Base-by-base conservation (phyloP, 139 green algal species). In the Volvox africanus region DNA sequence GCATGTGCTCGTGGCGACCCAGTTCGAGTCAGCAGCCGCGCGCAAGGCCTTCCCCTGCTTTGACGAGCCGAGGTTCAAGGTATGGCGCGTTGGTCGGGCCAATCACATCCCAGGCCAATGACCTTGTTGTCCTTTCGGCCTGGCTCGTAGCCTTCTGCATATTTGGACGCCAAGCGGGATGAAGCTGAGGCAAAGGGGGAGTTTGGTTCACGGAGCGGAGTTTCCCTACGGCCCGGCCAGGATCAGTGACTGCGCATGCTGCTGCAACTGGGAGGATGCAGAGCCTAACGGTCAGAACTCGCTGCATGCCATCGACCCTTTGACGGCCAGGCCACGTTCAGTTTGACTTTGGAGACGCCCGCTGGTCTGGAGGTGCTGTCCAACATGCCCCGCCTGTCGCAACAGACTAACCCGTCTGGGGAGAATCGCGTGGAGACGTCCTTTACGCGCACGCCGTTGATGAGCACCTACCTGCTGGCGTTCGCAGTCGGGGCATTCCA, bases 31-130 rank as follows among this genome's bases (percentile, higher is more conserved):
- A 11, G 93, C 93, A 2, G 78, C 92, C 9, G 97, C 97, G 1
- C 93, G 97, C 84, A 94, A 95, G 87, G 97, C 97, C 24, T 97
- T 99, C 83, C 98, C 98, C 0, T 99, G 98, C 94, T 99, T 98
- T 85, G 98, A 99, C 91, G 98, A 99, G 93, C 97, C 97, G 0
- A 86, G 91, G 0, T 87, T 97, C 24, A 99, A 99, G 96, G 97
- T 97, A 73, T 73, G 65, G 65, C 65, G 21, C 65, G 21, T 24
- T 73, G 65, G 65, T 28, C 65, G 2, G 21, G 65, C 96, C 98
- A 95, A 97, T 96, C 19, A 83, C 79, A 0, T 98, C 96, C 77
- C 61, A 84, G n/a, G n/a, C n/a, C n/a, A n/a, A n/a, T 55, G 44
- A 5, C 5, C 9, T 9, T 55, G 44, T 55, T 55, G 44, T 55